Evolutionary conservation across 805 yeast species (phyloP), one percentile per base, ranked within the genome.

Genomic region (Pichia insulana): DNA sequence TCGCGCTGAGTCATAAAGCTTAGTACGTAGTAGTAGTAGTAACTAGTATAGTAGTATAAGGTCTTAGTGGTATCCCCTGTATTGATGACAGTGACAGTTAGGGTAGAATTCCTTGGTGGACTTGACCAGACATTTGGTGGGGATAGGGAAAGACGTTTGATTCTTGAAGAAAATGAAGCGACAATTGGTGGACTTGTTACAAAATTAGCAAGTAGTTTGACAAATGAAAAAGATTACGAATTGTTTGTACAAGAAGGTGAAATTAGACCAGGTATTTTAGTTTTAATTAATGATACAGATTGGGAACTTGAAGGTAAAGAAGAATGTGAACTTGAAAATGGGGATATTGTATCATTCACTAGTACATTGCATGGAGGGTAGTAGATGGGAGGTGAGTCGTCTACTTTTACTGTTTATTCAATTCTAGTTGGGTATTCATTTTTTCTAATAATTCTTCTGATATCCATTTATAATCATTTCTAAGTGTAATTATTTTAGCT

Each of bases 231-330:
- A 45, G 88, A 83, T 55, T 65, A 72, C 25, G 81, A 77, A 3
- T 82, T 88, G 11, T 88, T 90, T 55, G 69, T 89, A 7, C 92
- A 85, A 53, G 89, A 85, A 51, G 95, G 69, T 10, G 74, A 80
- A 1, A 78, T 87, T 12, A 76, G 97, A 39, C 96, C 97, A 0
- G 98, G 98, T 2, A 86, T 90, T 37, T 67, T 90, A 47, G 96
- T 92, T 9, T 70, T 90, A 43, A 83, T 90, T 48, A 90, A 90
- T 56, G 97, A 90, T 58, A 79, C 95, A 0, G 98, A 90, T 64
- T 90, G 97, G 97, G 98, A 90, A 56, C 63, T 90, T 12, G 95
- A 88, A 59, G 97, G 87, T 10, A 88, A 81, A 61, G 88, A 85
- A 52, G 82, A 76, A 9, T 88, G 88, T 55, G 76, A 69, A n/a